Evolutionary conservation across 1,284 basidiomycete species (phyloP), one percentile per base, ranked within the genome.

Genomic region (Apiotrichum mycotoxinovorans): DNA sequence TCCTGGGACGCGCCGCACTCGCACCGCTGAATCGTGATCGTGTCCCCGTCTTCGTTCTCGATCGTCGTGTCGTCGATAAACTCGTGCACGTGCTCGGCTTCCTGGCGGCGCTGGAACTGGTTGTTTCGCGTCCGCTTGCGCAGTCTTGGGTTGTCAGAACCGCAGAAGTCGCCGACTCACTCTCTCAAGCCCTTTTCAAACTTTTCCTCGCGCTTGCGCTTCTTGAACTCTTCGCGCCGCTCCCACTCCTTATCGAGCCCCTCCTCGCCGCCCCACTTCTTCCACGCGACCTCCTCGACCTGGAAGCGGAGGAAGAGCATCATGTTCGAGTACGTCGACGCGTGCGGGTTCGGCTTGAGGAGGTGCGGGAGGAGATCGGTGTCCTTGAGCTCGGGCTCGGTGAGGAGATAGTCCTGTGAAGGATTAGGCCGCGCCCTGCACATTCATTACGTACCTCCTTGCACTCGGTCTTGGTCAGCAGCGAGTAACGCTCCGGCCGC

Each of bases 391-490:
- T 99, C 96, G 25, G 90, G 81, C 72, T 94, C 91, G 10, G 93
- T 96, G 47, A 95, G 77, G 34, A 95, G 83, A 72, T 93, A 92
- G 77, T 94, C 91, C 87, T 91, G 66, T 37, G 35, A 14, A 9
- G 23, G 11, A 37, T 53, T 26, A 20, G 30, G 23, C n/a, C n/a
- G 50, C 25, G 43, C 38, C 46, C 48, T 8, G 17, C 45, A 7
- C 14, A n/a, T 23, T 12, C 12, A 23, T 10, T 15, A 25, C 80
- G 54, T 54, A 90, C 91, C 81, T 93, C 89, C 78, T 96, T 97
- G 77, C 94, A 98, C 76, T 99, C 96, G 0, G 96, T 98, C 80
- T 99, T 99, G 1, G 96, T 99, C 51, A 99, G 79, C 2, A 98
- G 80, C 74, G 91, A 91, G 75, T 97, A 99, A 73, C 87, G 87